Base-by-base conservation (phyloP, 805 yeast genomes). In the Schizosaccharomyces osmophilus region DNA sequence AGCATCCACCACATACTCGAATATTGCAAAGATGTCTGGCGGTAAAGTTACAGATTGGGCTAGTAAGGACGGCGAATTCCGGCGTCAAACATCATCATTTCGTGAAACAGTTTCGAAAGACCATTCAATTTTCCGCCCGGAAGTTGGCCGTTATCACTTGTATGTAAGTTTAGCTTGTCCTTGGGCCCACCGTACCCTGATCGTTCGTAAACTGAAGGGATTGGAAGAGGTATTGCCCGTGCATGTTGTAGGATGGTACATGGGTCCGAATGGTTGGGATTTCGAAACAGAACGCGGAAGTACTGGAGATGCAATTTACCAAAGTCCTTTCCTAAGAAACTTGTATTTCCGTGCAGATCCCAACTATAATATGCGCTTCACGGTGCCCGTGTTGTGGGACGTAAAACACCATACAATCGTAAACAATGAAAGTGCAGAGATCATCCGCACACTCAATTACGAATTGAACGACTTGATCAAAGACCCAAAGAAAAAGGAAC, bases 381-480 rank as follows among this genome's bases (percentile, higher is more conserved):
- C 97, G 0, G 97, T 90, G 48, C 97, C 97, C 1, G 85, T 89
- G 11, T 76, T 90, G 66, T 90, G 95, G 94, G 97, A 90, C 72
- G 83, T 78, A 68, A 82, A 89, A 72, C 77, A 78, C 42, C 73
- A 81, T 39, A 64, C 65, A 2, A 87, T 90, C 70, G 97, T 90
- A 61, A 87, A 80, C 74, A 90, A 90, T 72, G 97, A 90, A 72
- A 83, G 93, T 55, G n/a, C 65, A 54, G 96, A 89, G 68, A 85
- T 90, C 66, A 81, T 90, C 66, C 79, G 97, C 67, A 85, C 87
- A 74, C 75, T 89, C 65, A 84, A 86, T 70, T 74, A 82, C 32
- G 89, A 81, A 60, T 87, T 88, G 69, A 78, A 77, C 64, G 75
- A 71, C 17, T 61, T 73, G 32, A 54, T 68, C 54, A 5, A 13